These are phyloP conservation scores for Mycena vulgaris DNA, from an alignment of 768 basidiomycete species.

Conservation along the genomic window DNA sequence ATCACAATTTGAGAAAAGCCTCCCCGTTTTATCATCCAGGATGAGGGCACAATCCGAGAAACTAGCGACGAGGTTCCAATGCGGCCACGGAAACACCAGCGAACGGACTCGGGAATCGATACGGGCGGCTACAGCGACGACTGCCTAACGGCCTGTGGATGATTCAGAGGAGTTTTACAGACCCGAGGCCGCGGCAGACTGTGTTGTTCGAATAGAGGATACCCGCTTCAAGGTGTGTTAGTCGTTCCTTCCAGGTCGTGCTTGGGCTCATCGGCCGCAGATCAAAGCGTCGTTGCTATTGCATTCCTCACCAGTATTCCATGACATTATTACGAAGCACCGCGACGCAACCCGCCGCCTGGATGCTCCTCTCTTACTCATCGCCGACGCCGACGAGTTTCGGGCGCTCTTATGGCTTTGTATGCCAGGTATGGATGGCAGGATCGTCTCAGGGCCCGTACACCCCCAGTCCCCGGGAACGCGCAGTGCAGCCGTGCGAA, in stretches of 20 bases:
- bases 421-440: constrained; percentile 61
- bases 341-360: background rate
- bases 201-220: constrained; percentile 60
- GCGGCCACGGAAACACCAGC: constrained; percentile 47
- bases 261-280: background rate
- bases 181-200: constrained; percentile 53
- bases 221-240: constrained; percentile 65
- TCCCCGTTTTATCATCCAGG: constrained; percentile 51
- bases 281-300: constrained; percentile 30
- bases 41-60: constrained; percentile 51
- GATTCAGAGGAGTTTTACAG: constrained; percentile 59
- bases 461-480: constrained; percentile 58
- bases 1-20: constrained; percentile 24
- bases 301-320: constrained; percentile 26
- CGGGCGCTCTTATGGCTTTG: constrained; percentile 61
- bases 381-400: constrained; percentile 20
- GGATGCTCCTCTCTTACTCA: constrained; percentile 7
- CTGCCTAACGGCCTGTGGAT: constrained; percentile 26
- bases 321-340: constrained; percentile 9
- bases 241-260: no score
- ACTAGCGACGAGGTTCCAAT: constrained; percentile 40
- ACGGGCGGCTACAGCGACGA: constrained; percentile 33
- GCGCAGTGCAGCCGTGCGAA: constrained; percentile 57
- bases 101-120: constrained; percentile 46
- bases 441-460: background rate